Evolutionary conservation across 176 grass and related monocot genomes (phyloP), one percentile per base, ranked within the genome.

Genomic region (Leersia perrieri): DNA sequence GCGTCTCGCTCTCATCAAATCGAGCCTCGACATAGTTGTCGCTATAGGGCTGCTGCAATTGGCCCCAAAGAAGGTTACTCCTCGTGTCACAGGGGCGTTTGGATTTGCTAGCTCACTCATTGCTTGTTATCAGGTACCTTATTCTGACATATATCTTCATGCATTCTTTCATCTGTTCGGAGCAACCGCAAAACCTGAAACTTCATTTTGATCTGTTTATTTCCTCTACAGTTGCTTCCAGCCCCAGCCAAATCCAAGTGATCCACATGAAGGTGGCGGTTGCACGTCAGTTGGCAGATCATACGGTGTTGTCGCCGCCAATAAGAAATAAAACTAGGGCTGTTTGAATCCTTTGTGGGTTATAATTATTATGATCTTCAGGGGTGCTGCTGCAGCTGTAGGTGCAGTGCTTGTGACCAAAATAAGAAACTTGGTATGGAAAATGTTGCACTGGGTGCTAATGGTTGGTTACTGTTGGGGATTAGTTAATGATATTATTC

Each of bases 91-190:
- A 0, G 94, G 94, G 41, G 94, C 91, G 0, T 88, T 94, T 42
- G 94, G 94, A 15, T 85, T 97, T 16, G 81, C 88, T 18, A 86
- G 81, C 89, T 97, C 94, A 0, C 91, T 97, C 71, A 97, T 97
- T 2, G 86, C 94, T 22, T 94, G 91, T 63, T 97, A 97, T 51
- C 94, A 97, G 94, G 91, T 97, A 58, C 28, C 3, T 74, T 35
- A 28, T 39, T 0, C 7, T 51, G 29, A 15, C 49, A 70, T 40
- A 58, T 29, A 2, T 78, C 31, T 16, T 9, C 33, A 11, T 69
- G 18, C 3, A 12, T 1, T 8, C 25, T 29, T 0, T n/a, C 3
- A 0, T 77, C 3, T 47, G 5, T 22, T 18, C 0, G 13, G 32
- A 49, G 5, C 7, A 47, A 10, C 20, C 0, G 12, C 6, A 9